Evolutionary conservation across 306 rosid genomes (phyloP).

Genomic region (Alnus rubra): DNA sequence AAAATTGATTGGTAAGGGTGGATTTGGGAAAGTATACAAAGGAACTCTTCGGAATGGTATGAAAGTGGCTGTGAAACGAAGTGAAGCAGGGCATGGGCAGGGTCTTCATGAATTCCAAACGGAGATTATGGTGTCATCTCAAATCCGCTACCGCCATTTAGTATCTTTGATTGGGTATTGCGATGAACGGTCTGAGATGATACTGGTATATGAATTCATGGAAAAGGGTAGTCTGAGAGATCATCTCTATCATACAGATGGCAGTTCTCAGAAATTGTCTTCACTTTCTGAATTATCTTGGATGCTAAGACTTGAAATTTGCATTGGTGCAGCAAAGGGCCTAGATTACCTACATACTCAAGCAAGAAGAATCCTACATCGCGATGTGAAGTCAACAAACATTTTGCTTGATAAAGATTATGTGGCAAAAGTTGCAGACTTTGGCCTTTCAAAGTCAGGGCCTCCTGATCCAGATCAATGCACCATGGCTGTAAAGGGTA

Average conservation of each 20-base stretch:
- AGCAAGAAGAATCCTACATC: constrained; percentile 13
- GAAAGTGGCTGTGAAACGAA: constrained; percentile 51
- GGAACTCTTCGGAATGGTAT: constrained; percentile 43
- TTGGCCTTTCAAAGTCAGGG: constrained; percentile 54
- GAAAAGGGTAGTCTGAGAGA: constrained; percentile 54
- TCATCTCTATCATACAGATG: constrained; percentile 2
- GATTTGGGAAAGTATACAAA: constrained; percentile 56
- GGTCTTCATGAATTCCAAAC: constrained; percentile 51
- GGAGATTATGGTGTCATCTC: constrained; percentile 53
- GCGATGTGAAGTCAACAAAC: constrained; percentile 25
- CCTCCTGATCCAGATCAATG: constrained; percentile 41
- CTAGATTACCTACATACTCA: constrained; percentile 16
- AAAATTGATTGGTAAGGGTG: constrained; percentile 31
- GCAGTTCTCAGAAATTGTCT: background rate
- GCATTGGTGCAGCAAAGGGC: constrained; percentile 25
- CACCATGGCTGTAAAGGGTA: constrained; percentile 48
- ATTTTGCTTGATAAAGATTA: constrained; percentile 48
- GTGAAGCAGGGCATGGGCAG: constrained; percentile 54
- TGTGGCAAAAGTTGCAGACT: constrained; percentile 61
- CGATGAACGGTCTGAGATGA: constrained; percentile 53
- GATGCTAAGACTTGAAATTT: constrained; percentile 19
- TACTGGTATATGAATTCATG: constrained; percentile 56
- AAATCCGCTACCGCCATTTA: constrained; percentile 51
- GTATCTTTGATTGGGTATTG: constrained; percentile 57
- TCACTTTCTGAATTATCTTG: background rate